Conservation (phyloP, 2,329 filamentous ascomycete genomes). For the Pseudocercospora cruenta region DNA sequence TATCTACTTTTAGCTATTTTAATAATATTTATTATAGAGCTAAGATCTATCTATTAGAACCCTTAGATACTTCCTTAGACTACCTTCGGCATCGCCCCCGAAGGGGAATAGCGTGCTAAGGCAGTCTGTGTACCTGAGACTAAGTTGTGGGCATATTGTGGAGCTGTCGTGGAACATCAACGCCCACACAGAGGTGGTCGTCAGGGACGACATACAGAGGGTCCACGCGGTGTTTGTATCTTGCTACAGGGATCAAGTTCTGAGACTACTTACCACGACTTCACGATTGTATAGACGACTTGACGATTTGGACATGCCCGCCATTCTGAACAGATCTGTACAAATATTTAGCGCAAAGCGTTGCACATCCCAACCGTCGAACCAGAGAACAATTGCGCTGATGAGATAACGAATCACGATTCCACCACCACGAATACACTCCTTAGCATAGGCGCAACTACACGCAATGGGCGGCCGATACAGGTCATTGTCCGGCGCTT, state of each 20-base stretch:
- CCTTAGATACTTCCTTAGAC: too few relatives aligned
- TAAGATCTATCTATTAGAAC: too few relatives aligned
- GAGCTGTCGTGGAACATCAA: too few relatives aligned
- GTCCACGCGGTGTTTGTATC: too few relatives aligned
- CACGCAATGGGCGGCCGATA: slow-evolving; percentile 32
- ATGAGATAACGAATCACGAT: slow-evolving; percentile 1
- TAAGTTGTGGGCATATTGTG: too few relatives aligned
- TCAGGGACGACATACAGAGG: not conserved
- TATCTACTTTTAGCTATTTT: too few relatives aligned
- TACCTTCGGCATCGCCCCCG: too few relatives aligned
- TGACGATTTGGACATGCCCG: slow-evolving; percentile 4
- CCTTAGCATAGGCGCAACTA: not conserved
- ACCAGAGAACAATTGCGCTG: not conserved
- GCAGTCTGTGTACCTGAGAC: too few relatives aligned
- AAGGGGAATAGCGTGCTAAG: too few relatives aligned
- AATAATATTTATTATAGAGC: too few relatives aligned
- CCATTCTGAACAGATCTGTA: not conserved
- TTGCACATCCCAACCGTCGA: not conserved
- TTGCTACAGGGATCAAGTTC: too few relatives aligned
- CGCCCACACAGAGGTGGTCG: not conserved
- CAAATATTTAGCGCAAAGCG: not conserved
- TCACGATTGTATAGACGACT: slow-evolving; percentile 1
- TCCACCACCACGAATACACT: not conserved
- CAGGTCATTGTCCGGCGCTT: slow-evolving; percentile 38
- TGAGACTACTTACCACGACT: not conserved